These are phyloP conservation scores for Neonothopanus nambi DNA, from an alignment of 1,284 basidiomycete species.

Conservation along the genomic window DNA sequence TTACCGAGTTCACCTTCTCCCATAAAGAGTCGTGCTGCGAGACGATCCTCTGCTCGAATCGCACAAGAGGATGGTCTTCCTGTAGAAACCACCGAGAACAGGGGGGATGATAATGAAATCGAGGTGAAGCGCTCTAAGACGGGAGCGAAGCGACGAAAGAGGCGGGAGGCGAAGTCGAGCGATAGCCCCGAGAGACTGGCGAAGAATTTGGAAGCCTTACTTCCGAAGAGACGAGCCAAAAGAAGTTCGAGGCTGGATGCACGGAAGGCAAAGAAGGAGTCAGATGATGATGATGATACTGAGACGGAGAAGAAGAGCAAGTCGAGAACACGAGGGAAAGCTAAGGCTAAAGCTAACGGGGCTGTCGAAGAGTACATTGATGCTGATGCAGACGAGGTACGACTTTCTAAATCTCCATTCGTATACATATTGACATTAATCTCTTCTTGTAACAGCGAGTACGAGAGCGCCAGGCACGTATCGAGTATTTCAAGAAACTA, in stretches of 20 bases:
- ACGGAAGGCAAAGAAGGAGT: background rate
- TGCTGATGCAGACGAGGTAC: conserved; percentile 18
- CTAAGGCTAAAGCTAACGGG: conserved; percentile 16
- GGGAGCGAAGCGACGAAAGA: background rate
- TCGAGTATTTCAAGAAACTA: conserved; percentile 57
- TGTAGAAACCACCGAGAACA: background rate
- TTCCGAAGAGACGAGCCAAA: conserved; percentile 9
- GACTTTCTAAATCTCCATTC: background rate
- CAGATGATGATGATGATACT: conserved; percentile 1
- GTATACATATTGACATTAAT: too few relatives aligned
- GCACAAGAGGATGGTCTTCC: too few relatives aligned
- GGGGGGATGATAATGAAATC: conserved; percentile 14
- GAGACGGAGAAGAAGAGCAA: background rate
- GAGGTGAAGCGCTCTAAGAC: conserved; percentile 3
- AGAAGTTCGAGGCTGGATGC: background rate
- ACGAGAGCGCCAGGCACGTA: conserved; percentile 47
- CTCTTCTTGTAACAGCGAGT: background rate
- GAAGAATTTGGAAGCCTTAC: conserved; percentile 11
- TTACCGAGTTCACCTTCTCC: conserved; percentile 38
- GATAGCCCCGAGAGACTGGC: conserved; percentile 9
- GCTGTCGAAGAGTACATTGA: conserved; percentile 13
- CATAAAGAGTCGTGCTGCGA: conserved; percentile 21
- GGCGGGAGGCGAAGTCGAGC: conserved; percentile 4
- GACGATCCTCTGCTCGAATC: background rate
- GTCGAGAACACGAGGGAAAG: conserved; percentile 15